phyloP scores from a whole-genome alignment of 2,329 filamentous ascomycete genomes.

The Ophiostoma sp. region DNA sequence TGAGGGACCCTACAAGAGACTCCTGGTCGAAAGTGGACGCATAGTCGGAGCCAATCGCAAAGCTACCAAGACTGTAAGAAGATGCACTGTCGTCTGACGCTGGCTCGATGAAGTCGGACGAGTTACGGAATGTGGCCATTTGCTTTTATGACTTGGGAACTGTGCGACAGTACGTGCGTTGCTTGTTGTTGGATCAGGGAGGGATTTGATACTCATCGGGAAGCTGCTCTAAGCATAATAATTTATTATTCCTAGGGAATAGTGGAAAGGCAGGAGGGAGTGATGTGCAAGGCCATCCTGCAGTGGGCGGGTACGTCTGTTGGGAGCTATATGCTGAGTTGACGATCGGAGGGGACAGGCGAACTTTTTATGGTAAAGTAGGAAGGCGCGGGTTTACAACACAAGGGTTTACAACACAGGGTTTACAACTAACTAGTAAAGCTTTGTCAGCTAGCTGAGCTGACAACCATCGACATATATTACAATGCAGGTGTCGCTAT shows the following conservation, averaged over 20 bases:
- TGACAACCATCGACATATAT: not conserved
- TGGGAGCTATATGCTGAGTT: not conserved
- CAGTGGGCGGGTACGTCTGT: not conserved
- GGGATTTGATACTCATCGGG: not conserved
- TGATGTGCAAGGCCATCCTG: not conserved
- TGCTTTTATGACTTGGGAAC: not conserved
- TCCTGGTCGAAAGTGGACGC: slow-evolving; percentile 33
- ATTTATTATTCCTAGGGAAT: not conserved
- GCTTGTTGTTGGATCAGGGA: no score
- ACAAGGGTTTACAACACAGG: not conserved
- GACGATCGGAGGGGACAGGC: not conserved
- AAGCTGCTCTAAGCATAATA: not conserved
- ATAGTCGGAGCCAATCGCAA: slow-evolving; percentile 38
- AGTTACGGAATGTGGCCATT: not conserved
- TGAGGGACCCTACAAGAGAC: slow-evolving; percentile 37
- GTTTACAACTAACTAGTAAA: not conserved
- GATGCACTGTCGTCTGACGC: not conserved
- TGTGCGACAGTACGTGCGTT: not conserved
- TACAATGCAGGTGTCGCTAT: no score
- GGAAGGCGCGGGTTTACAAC: not conserved
- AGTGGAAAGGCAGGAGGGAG: no score
- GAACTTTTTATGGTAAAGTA: not conserved
- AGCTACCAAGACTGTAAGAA: slow-evolving; percentile 22
- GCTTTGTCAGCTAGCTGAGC: not conserved
- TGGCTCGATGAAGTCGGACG: not conserved